These are phyloP conservation scores for Aspergillus panamensis DNA, from an alignment of 495 filamentous ascomycete genomes.

Conservation along the genomic window DNA sequence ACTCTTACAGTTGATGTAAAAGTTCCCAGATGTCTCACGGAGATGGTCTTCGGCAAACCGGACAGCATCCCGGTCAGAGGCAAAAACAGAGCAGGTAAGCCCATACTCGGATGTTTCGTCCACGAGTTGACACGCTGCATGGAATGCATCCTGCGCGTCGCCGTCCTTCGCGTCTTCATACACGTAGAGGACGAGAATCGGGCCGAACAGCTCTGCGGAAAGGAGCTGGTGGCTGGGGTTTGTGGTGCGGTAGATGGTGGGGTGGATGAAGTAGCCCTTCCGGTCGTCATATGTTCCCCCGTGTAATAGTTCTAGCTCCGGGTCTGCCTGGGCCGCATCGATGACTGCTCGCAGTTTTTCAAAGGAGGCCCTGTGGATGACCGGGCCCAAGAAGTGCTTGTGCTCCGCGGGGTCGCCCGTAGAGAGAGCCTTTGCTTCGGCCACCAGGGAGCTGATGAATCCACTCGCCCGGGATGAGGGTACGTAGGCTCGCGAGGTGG, in stretches of 20 bases:
- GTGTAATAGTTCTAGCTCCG: conserved; percentile 56
- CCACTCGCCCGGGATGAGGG: conserved; percentile 60
- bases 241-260: conserved; percentile 63
- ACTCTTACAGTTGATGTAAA: conserved; percentile 74
- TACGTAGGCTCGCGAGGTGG: conserved; percentile 72
- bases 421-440: conserved; percentile 24
- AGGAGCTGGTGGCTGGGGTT: conserved; percentile 63
- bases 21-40: conserved; percentile 76
- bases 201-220: conserved; percentile 71
- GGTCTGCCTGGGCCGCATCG: conserved; percentile 60
- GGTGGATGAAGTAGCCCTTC: conserved; percentile 65
- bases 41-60: conserved; percentile 65
- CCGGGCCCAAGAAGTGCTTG: conserved; percentile 67
- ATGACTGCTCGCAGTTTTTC: conserved; percentile 61
- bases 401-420: conserved; percentile 59
- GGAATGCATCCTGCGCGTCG: conserved; percentile 52
- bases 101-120: conserved; percentile 64
- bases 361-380: conserved; percentile 69
- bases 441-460: conserved; percentile 53
- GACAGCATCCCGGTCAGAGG: conserved; percentile 59
- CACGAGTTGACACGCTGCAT: too few relatives aligned
- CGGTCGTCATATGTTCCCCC: conserved; percentile 67
- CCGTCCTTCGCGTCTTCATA: conserved; percentile 62
- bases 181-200: conserved; percentile 63
- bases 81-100: conserved; percentile 74